Conservation (phyloP, 176 grass and related monocot genomes). For the Zea luxurians region DNA sequence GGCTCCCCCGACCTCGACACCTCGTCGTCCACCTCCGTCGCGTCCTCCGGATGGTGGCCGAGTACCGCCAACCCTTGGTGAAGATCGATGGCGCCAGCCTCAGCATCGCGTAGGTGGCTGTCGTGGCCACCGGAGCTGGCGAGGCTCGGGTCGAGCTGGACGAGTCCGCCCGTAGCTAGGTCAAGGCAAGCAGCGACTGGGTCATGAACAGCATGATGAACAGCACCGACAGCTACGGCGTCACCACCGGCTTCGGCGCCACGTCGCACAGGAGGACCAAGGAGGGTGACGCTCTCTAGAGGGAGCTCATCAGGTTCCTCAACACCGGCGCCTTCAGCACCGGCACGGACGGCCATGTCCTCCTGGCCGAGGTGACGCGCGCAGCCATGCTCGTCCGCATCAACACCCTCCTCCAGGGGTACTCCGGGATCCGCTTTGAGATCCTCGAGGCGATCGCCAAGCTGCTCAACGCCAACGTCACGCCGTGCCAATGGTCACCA, state of each 20-base stretch:
- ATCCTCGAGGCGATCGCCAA: slow-evolving; percentile 79
- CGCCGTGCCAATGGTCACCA: slow-evolving; percentile 70
- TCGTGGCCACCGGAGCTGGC: slow-evolving; percentile 32
- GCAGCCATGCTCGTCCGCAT: slow-evolving; percentile 83
- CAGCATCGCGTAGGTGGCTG: slow-evolving; percentile 46
- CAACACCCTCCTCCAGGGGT: slow-evolving; percentile 82
- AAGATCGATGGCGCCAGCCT: slow-evolving; percentile 55
- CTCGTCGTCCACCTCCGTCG: no score
- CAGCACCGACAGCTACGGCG: slow-evolving; percentile 60
- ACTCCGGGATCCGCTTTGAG: slow-evolving; percentile 90
- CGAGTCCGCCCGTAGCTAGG: slow-evolving; percentile 40
- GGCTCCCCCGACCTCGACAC: no score
- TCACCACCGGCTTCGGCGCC: slow-evolving; percentile 65
- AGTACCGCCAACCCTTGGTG: slow-evolving; percentile 48
- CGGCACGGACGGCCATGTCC: slow-evolving; percentile 51
- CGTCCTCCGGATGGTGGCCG: slow-evolving; percentile 39
- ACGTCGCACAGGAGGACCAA: slow-evolving; percentile 58
- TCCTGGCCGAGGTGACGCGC: slow-evolving; percentile 52
- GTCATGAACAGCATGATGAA: slow-evolving; percentile 62
- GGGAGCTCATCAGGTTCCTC: slow-evolving; percentile 86
- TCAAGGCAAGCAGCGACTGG: slow-evolving; percentile 65
- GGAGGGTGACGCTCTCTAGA: no score
- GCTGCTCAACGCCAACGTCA: slow-evolving; percentile 74
- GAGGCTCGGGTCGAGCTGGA: slow-evolving; percentile 45
- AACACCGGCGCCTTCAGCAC: slow-evolving; percentile 74